These are phyloP conservation scores for Pichia sp. DNA, from an alignment of 1,139 yeast species.

Conservation along the genomic window DNA sequence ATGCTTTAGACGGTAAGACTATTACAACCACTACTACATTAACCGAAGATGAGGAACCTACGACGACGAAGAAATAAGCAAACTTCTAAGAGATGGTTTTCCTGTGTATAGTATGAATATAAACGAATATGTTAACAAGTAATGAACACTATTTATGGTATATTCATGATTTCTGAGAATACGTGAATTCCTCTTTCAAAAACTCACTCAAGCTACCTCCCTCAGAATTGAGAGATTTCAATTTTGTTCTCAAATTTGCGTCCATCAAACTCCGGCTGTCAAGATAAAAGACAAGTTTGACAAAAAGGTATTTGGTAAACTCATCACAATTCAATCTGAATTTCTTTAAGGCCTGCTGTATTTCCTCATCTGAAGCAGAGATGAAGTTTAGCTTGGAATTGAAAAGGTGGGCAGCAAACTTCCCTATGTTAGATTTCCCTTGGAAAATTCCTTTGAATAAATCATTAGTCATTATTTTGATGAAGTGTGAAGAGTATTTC, in stretches of 20 bases:
- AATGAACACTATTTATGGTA: background rate
- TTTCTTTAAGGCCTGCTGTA: background rate
- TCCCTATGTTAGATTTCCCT: constrained; percentile 10
- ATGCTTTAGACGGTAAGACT: constrained; percentile 38
- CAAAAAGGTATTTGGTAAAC: constrained; percentile 1
- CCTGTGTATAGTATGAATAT: background rate
- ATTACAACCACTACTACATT: constrained; percentile 17
- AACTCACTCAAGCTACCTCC: background rate
- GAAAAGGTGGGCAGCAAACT: constrained; percentile 10
- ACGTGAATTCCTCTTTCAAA: background rate
- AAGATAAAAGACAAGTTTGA: constrained; percentile 5
- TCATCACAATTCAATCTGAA: background rate
- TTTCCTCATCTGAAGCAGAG: constrained; percentile 1
- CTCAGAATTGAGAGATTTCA: background rate
- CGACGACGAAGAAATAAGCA: background rate
- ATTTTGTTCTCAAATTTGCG: background rate
- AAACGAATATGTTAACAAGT: background rate
- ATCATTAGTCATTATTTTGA: constrained; percentile 11
- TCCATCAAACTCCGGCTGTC: background rate
- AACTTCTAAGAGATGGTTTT: constrained; percentile 22
- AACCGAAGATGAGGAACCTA: constrained; percentile 19
- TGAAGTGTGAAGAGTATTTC: constrained; percentile 4
- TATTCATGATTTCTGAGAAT: background rate
- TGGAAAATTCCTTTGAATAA: constrained; percentile 15
- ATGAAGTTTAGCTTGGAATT: constrained; percentile 7